These are phyloP conservation scores for Diddensiella caesifluorescens DNA, from an alignment of 805 yeast genomes.

Conservation along the genomic window DNA sequence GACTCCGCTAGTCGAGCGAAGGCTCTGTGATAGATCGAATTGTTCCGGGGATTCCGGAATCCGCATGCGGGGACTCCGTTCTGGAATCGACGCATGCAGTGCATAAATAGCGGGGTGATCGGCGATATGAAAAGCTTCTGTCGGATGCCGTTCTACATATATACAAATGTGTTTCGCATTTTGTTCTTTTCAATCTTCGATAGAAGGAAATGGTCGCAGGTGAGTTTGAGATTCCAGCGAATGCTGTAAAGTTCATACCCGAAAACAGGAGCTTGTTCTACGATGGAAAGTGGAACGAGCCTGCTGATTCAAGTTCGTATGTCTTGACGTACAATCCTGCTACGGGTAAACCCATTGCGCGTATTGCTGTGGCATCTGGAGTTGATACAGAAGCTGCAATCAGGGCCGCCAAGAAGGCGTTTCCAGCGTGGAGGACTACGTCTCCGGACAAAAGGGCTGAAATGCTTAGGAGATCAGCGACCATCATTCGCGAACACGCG, in stretches of 20 bases:
- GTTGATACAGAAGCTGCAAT: conserved; percentile 1
- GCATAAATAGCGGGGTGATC: too few relatives aligned
- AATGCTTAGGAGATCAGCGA: not conserved
- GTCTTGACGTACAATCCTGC: not conserved
- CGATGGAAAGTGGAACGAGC: not conserved
- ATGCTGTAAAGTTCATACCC: conserved; percentile 1
- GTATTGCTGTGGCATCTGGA: not conserved
- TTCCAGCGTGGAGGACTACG: conserved; percentile 1
- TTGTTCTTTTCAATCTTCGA: too few relatives aligned
- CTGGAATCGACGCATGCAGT: too few relatives aligned
- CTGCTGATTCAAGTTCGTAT: not conserved
- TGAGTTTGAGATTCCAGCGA: not conserved
- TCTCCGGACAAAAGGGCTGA: conserved; percentile 1
- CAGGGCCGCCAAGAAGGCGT: not conserved
- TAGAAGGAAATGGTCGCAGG: not conserved
- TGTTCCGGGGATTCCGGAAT: too few relatives aligned
- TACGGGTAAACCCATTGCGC: conserved; percentile 1
- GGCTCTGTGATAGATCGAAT: too few relatives aligned
- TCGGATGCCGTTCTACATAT: too few relatives aligned
- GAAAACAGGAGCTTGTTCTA: not conserved
- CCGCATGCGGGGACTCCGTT: too few relatives aligned
- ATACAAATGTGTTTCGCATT: too few relatives aligned
- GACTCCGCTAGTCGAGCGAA: too few relatives aligned
- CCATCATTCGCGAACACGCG: conserved; percentile 1
- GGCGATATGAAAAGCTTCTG: too few relatives aligned